Evolutionary conservation across 148 eudicot species (phyloP).

Genomic region (Rhododendron ovatum): DNA sequence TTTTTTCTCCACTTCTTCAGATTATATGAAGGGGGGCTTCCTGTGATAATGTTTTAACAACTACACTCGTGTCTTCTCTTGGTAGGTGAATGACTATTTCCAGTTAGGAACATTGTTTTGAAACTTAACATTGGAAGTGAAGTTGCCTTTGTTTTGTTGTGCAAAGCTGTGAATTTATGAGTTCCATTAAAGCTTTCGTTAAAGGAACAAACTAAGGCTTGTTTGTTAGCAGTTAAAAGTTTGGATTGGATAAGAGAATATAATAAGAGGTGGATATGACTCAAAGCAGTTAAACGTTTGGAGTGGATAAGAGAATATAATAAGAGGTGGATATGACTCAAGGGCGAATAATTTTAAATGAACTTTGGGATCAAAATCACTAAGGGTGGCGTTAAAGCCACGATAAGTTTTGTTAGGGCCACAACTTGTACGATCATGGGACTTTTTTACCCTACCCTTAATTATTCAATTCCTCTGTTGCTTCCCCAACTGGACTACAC

Average conservation of each 20-base stretch:
- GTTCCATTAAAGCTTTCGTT: not conserved
- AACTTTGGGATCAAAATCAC: not conserved
- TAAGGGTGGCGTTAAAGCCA: too few species aligned
- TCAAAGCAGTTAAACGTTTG: too few species aligned
- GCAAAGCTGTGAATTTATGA: not conserved
- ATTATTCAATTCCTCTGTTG: too few species aligned
- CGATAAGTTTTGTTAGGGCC: too few species aligned
- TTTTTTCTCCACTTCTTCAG: not conserved
- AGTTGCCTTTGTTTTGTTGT: not conserved
- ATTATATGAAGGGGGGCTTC: not conserved
- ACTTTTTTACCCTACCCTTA: too few species aligned
- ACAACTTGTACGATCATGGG: too few species aligned
- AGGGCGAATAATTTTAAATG: not conserved
- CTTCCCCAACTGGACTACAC: too few species aligned
- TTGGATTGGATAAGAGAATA: too few species aligned
- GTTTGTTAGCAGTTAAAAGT: too few species aligned
- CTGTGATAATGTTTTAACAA: not conserved
- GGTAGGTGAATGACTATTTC: not conserved
- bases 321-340: too few species aligned
- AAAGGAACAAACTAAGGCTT: not conserved
- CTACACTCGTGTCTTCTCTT: not conserved
- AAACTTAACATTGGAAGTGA: not conserved
- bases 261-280: too few species aligned
- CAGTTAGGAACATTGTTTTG: not conserved
- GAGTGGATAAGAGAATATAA: too few species aligned